These are phyloP conservation scores for Triticum monococcum DNA, from an alignment of 176 grass and related monocot genomes.

Conservation along the genomic window DNA sequence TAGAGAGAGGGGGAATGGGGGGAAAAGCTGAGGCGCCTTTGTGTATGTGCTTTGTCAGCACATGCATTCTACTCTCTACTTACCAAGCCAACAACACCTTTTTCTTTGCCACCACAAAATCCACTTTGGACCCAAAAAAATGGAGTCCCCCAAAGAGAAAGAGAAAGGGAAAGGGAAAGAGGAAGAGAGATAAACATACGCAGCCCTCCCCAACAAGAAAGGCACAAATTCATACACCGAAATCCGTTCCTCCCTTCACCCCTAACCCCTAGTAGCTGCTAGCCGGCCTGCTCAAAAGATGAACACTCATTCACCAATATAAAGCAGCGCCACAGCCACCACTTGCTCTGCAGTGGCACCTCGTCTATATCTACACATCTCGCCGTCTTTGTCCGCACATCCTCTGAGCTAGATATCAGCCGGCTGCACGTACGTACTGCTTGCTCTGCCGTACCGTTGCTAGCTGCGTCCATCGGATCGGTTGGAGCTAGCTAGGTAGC, in stretches of 20 bases:
- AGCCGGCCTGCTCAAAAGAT: slow-evolving; percentile 6
- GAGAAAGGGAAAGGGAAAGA: background rate
- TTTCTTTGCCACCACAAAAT: slow-evolving; percentile 67
- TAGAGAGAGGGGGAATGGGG: slow-evolving; percentile 2
- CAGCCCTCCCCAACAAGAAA: slow-evolving; percentile 80
- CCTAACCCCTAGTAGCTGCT: slow-evolving; percentile 34
- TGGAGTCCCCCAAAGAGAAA: background rate
- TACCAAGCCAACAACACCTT: slow-evolving; percentile 16
- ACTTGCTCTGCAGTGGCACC: slow-evolving; percentile 35
- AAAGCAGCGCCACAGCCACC: slow-evolving; percentile 50
- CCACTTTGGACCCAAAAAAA: slow-evolving; percentile 51
- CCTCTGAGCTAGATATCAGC: background rate
- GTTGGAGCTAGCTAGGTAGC: background rate
- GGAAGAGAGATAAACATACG: slow-evolving; percentile 5
- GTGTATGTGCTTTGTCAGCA: slow-evolving; percentile 81
- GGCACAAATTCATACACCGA: slow-evolving; percentile 57
- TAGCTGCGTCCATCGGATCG: background rate
- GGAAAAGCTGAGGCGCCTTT: slow-evolving; percentile 59
- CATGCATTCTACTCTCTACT: slow-evolving; percentile 46
- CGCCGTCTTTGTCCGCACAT: slow-evolving; percentile 14
- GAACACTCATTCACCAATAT: slow-evolving; percentile 41
- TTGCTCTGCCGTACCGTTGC: background rate
- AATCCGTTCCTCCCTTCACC: slow-evolving; percentile 25
- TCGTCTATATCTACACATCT: slow-evolving; percentile 43
- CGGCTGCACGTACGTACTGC: background rate